Percentiles rank a stretch among this genome's conserved stretches.
Evolutionary conservation across 768 basidiomycete species (phyloP).

Genomic region (Panaeolus papilionaceus): DNA sequence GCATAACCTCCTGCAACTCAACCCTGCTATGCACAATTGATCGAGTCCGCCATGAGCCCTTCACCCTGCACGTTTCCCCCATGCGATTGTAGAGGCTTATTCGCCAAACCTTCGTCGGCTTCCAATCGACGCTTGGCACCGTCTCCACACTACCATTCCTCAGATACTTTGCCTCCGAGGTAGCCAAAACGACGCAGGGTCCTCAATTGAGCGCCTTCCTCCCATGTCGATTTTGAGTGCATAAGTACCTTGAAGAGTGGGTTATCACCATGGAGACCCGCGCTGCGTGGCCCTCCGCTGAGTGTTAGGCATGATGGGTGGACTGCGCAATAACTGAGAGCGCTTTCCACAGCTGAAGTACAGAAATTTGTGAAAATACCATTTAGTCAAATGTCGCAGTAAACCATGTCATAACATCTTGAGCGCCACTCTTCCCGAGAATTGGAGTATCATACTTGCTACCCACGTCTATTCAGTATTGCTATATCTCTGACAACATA

Average conservation of each 20-base stretch:
- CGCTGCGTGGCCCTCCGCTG: neutral
- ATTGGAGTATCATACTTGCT: too few relatives aligned
- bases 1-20: neutral
- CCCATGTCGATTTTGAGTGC: neutral
- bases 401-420: neutral
- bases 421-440: too few relatives aligned
- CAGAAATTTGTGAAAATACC: too few relatives aligned
- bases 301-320: too few relatives aligned
- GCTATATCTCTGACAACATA: too few relatives aligned
- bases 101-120: slow-evolving; percentile 9
- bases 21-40: neutral
- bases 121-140: neutral
- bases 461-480: too few relatives aligned
- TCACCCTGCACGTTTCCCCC: slow-evolving; percentile 2
- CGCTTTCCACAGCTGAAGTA: too few relatives aligned
- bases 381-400: neutral
- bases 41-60: neutral
- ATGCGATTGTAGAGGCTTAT: neutral
- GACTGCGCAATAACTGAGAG: too few relatives aligned
- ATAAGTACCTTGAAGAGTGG: neutral
- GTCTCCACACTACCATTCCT: slow-evolving; percentile 6
- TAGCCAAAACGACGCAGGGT: neutral
- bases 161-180: too few relatives aligned
- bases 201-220: neutral
- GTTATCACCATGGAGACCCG: neutral